Evolutionary conservation across 352 stramenopile species (phyloP), one percentile per base, ranked within the genome.

Genomic region (Phytopythium vexans): DNA sequence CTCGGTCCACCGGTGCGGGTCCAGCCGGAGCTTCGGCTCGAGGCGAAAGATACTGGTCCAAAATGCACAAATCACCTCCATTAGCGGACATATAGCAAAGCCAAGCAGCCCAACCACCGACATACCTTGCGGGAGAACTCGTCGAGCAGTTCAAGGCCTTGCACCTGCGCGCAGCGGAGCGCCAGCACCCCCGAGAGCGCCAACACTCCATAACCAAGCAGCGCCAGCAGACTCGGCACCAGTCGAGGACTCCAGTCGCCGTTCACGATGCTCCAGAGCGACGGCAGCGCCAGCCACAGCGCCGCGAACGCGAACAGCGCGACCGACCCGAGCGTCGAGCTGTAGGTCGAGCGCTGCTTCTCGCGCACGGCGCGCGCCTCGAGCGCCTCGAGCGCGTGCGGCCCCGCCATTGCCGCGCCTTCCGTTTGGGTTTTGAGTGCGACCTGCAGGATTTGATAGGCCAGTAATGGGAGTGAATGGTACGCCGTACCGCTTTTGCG

Each of bases 221-320:
- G 68, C n/a, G 69, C 77, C 48, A 81, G 7, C 16, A 91, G 56
- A 76, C 75, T 86, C 39, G 63, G 68, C 41, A 80, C 6, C 43
- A 86, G 73, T 40, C 54, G 48, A 27, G 60, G 53, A 48, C 77
- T 92, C 78, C 78, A 92, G 35, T 89, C 76, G 74, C 78, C 78
- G 47, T 86, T 88, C 33, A 92, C 52, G 44, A 92, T 71, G 45
- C 74, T 74, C 77, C 82, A 89, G 2, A 77, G 71, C 44, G 79
- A 72, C 46, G 82, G 82, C 43, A 92, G 64, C 44, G 70, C 57
- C 40, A 92, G 54, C 54, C 64, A 72, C 35, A 92, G 59, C 41
- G 73, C 50, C 15, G 59, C 51, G 31, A 66, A 57, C 27, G 74
- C 32, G 45, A 82, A 74, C 34, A 80, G 56, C 34, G 68, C 48